phyloP scores from a whole-genome alignment of 257 asterid genomes.

The Primulina tabacum region DNA sequence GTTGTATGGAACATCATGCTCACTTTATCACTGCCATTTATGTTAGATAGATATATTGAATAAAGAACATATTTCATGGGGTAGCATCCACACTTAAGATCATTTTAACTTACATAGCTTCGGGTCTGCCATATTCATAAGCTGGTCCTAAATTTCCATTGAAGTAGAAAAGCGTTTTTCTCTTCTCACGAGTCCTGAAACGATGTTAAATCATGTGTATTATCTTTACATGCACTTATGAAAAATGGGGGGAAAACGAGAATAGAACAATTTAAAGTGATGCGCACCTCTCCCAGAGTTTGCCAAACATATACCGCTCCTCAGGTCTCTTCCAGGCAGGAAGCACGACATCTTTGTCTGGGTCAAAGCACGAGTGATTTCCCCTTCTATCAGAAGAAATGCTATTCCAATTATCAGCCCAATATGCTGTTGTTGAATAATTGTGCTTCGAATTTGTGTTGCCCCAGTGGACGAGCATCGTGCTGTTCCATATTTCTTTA shows the following conservation, averaged over 20 bases:
- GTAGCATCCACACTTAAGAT: neutral
- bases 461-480: constrained; percentile 99
- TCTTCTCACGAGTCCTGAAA: constrained; percentile 72
- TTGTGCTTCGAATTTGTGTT: constrained; percentile 88
- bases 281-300: constrained; percentile 70
- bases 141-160: constrained; percentile 97
- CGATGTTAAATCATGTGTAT: neutral
- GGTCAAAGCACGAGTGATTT: constrained; percentile 87
- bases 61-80: constrained; percentile 14
- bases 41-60: neutral
- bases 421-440: constrained; percentile 90
- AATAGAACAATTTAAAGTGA: neutral
- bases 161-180: constrained; percentile 81
- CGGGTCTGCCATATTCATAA: constrained; percentile 82
- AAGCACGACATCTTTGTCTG: constrained; percentile 84
- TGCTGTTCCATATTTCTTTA: constrained; percentile 96
- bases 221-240: neutral
- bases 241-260: neutral
- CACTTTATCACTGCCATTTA: neutral
- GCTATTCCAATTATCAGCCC: constrained; percentile 76
- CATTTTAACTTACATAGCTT: constrained; percentile 63
- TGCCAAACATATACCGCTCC: constrained; percentile 48
- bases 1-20: neutral
- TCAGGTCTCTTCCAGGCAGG: constrained; percentile 96
- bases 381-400: constrained; percentile 83